A percentile compares a stretch with the other conserved stretches of the same genome.
phyloP scores from a whole-genome alignment of 2,329 filamentous ascomycete genomes.

The Aspergillus tamarii region DNA sequence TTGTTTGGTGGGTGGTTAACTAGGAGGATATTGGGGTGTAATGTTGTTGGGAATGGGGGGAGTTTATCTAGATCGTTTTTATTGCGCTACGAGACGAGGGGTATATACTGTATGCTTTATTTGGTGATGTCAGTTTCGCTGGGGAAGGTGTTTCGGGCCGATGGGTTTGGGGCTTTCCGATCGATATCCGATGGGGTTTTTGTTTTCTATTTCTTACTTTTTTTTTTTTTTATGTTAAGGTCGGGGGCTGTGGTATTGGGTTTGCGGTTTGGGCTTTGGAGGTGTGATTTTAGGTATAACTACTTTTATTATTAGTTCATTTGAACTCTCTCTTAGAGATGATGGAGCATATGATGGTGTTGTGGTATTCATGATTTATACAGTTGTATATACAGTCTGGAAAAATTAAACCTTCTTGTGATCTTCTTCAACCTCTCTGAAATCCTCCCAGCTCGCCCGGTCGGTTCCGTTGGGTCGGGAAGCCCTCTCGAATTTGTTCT shows the following conservation, averaged over 20 bases:
- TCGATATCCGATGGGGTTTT: constrained; percentile 6
- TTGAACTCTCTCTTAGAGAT: no score
- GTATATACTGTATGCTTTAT: neutral
- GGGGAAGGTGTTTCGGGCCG: constrained; percentile 18
- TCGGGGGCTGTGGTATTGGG: neutral
- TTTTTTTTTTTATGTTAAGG: neutral
- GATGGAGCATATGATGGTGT: neutral
- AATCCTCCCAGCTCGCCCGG: constrained; percentile 50
- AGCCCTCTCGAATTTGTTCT: constrained; percentile 52
- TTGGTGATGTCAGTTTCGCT: constrained; percentile 10
- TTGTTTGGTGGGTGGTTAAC: no score
- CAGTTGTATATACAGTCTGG: neutral
- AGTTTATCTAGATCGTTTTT: constrained; percentile 1
- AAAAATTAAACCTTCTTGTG: constrained; percentile 23
- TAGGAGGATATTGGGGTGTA: no score
- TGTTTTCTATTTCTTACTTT: no score
- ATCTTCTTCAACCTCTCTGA: constrained; percentile 31
- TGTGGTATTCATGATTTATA: neutral
- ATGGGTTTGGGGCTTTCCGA: constrained; percentile 19
- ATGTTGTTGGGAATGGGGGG: neutral
- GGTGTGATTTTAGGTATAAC: neutral
- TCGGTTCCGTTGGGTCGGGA: constrained; percentile 58
- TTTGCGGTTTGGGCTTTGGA: neutral
- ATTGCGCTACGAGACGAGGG: neutral
- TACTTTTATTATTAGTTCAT: neutral